Conservation (phyloP, 2,329 filamentous ascomycete genomes). For the Monilinia laxa region DNA sequence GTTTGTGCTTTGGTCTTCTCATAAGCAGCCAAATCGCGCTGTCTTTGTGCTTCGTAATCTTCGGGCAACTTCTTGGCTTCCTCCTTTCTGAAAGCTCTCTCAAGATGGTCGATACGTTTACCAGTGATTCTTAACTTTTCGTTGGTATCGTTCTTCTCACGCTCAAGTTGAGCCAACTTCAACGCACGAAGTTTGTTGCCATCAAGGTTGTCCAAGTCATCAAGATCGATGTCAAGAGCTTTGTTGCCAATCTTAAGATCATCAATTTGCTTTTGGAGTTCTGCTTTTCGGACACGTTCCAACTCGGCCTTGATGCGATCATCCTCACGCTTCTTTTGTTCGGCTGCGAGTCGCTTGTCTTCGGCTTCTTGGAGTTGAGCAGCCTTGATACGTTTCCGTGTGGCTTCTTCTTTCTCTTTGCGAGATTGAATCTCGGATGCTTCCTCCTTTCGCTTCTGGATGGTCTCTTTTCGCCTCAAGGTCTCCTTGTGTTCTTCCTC, state of each 20-base stretch:
- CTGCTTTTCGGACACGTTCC: slow-evolving; percentile 85
- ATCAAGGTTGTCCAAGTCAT: slow-evolving; percentile 83
- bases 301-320: slow-evolving; percentile 83
- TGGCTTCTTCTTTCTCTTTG: slow-evolving; percentile 90
- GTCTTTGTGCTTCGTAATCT: slow-evolving; percentile 82
- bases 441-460: slow-evolving; percentile 95
- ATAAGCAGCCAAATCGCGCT: slow-evolving; percentile 75
- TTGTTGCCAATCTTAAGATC: slow-evolving; percentile 90
- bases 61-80: slow-evolving; percentile 86
- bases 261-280: slow-evolving; percentile 87
- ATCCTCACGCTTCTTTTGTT: slow-evolving; percentile 86
- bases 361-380: slow-evolving; percentile 89
- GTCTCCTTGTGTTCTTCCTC: slow-evolving; percentile 87
- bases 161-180: slow-evolving; percentile 93
- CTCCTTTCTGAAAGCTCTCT: slow-evolving; percentile 94
- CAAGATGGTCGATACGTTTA: slow-evolving; percentile 95
- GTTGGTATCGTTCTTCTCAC: slow-evolving; percentile 94
- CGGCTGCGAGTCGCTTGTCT: slow-evolving; percentile 82
- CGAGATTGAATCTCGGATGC: slow-evolving; percentile 85
- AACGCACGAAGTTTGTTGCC: slow-evolving; percentile 87
- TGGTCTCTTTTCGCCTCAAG: slow-evolving; percentile 81
- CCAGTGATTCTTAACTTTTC: slow-evolving; percentile 88
- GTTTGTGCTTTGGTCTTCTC: slow-evolving; percentile 76
- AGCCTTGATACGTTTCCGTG: slow-evolving; percentile 79
- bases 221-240: slow-evolving; percentile 70